Evolutionary conservation across 129 eudicot genomes (phyloP), one percentile per base, ranked within the genome.

Genomic region (Helianthus tuberosus): DNA sequence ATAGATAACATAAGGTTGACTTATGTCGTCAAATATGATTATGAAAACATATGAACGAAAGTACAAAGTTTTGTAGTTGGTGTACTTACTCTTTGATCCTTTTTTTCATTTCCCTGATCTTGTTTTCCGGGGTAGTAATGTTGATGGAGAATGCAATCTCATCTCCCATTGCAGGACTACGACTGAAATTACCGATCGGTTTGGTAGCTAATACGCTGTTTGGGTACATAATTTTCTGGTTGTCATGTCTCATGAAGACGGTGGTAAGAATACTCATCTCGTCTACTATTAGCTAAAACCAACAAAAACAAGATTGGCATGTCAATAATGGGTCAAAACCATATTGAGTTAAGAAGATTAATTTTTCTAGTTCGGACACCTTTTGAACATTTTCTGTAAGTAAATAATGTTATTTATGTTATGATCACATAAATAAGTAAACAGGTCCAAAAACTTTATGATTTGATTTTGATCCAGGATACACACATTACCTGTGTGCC

Each of bases 131-230:
- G 2, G 73, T 68, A 27, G 57, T 48, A 46, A 68, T 68, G 72
- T 47, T 32, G 59, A 68, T 48, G 46, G 72, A 68, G 59, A 68
- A 68, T 49, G 50, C 43, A 5, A 68, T 68, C 73, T 68, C 73
- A 29, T 68, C 73, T 49, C 44, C 73, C 73, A 68, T 68, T 68
- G 60, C 73, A 7, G 60, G 73, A 49, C 73, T 68, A 49, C 73
- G 60, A 49, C 73, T 68, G n/a, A 25, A 68, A 49, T 68, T 68
- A 29, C 73, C 73, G 29, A 68, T 68, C 13, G 73, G 14, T 68
- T 68, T 68, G 25, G 58, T 68, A 14, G 73, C 60, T 68, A 68
- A 68, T 7, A 68, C 59, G 43, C 32, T 49, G 17, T 68, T 68
- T 4, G 73, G 73, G 59, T 48, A 68, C 12, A 68, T 68, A 11